Conservation (phyloP, 208 protist genomes). For the Leishmania aethiopica region DNA sequence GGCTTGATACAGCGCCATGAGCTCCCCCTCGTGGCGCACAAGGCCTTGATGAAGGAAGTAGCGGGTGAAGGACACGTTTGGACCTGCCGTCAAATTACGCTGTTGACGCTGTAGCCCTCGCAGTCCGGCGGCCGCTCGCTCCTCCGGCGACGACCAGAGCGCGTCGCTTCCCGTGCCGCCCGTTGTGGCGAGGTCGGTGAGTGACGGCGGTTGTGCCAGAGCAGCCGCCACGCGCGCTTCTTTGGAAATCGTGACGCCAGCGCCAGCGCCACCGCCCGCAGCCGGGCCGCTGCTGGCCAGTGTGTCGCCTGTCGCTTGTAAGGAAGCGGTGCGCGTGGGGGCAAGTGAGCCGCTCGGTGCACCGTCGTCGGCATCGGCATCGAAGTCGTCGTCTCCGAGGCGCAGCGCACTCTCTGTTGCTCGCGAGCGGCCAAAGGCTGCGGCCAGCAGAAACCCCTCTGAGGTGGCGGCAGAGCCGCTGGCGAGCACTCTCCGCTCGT, state of each 20-base stretch:
- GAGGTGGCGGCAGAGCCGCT: slow-evolving; percentile 17
- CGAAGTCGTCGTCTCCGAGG: slow-evolving; percentile 14
- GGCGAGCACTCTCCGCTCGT: slow-evolving; percentile 23
- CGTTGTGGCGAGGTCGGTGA: slow-evolving; percentile 7
- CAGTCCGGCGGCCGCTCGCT: slow-evolving; percentile 31
- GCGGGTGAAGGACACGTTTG: slow-evolving; percentile 78
- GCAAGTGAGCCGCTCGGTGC: background rate
- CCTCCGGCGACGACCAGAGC: slow-evolving; percentile 23
- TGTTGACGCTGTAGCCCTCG: slow-evolving; percentile 43
- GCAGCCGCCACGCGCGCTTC: slow-evolving; percentile 14
- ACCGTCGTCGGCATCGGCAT: background rate
- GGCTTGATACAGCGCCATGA: slow-evolving; percentile 61
- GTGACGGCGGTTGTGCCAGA: slow-evolving; percentile 28
- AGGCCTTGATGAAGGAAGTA: slow-evolving; percentile 80
- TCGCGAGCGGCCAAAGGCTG: slow-evolving; percentile 23
- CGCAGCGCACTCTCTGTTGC: slow-evolving; percentile 19
- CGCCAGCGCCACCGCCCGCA: background rate
- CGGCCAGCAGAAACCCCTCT: slow-evolving; percentile 22
- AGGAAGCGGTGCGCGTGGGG: background rate
- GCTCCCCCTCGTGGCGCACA: slow-evolving; percentile 63
- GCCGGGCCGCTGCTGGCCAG: background rate
- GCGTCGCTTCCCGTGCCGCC: slow-evolving; percentile 11
- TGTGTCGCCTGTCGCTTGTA: background rate
- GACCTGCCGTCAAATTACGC: slow-evolving; percentile 39
- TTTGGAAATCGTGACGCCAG: background rate